These are phyloP conservation scores for Hypoxylon cercidicola DNA, from an alignment of 495 filamentous ascomycete species.

Conservation along the genomic window DNA sequence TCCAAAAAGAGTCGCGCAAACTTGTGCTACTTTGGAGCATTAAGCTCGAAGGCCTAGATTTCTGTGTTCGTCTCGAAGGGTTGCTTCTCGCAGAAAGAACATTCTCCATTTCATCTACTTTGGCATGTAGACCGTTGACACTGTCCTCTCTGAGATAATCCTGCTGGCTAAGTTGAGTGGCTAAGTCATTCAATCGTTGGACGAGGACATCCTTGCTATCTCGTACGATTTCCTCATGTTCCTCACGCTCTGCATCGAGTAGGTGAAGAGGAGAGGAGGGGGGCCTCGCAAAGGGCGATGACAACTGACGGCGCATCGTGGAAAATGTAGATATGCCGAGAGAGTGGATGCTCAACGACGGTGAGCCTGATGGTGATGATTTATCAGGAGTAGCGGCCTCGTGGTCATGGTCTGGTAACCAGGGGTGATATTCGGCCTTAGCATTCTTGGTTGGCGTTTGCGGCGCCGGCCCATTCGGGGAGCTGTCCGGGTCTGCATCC, in stretches of 20 bases:
- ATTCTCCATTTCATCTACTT: constrained; percentile 60
- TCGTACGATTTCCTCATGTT: constrained; percentile 44
- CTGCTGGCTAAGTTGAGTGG: constrained; percentile 47
- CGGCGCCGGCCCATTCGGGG: constrained; percentile 27
- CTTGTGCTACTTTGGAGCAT: constrained; percentile 18
- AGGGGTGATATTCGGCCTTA: constrained; percentile 17
- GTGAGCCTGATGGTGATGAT: constrained; percentile 39
- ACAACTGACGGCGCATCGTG: constrained; percentile 43
- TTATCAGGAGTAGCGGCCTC: constrained; percentile 27
- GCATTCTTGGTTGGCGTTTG: constrained; percentile 33
- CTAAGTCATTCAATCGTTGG: constrained; percentile 60
- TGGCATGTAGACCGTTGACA: constrained; percentile 51
- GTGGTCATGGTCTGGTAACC: constrained; percentile 26
- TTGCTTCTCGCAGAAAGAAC: constrained; percentile 40
- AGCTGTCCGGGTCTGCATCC: constrained; percentile 37
- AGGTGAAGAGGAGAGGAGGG: constrained; percentile 37
- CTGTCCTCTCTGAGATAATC: constrained; percentile 40
- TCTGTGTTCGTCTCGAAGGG: constrained; percentile 21
- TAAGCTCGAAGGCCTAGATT: constrained; percentile 31
- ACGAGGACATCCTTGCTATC: constrained; percentile 61
- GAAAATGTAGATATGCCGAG: constrained; percentile 51
- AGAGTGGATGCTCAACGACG: constrained; percentile 47
- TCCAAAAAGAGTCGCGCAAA: constrained; percentile 35
- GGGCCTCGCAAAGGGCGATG: constrained; percentile 38
- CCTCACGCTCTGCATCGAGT: constrained; percentile 16